Evolutionary conservation across 768 basidiomycete species (phyloP), one percentile per base, ranked within the genome.

Genomic region (Psilocybe azurescens): DNA sequence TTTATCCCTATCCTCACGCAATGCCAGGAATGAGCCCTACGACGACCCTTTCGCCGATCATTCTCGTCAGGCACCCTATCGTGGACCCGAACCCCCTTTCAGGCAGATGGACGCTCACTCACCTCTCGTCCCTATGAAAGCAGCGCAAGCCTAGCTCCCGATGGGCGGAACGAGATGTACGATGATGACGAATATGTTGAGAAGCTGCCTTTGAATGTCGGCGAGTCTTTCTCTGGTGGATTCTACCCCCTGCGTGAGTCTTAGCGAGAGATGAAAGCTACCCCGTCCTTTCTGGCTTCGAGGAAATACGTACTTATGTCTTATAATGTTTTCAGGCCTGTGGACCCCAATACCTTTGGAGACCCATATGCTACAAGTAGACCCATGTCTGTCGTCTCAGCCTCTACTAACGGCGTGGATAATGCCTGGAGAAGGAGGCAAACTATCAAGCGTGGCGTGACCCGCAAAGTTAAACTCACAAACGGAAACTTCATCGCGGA

Each of bases 391-490:
- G 74, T 79, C 14, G 76, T 82, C 49, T 88, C 87, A 0, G 78
- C 80, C 18, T 82, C 85, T 44, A 84, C 82, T 18, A 84, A 79
- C 63, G 87, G 86, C 33, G 78, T 78, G 53, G 88, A 89, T 61
- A 85, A 78, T 53, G 88, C 86, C 2, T 86, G 85, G 85, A 78
- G 84, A 64, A 87, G 91, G 61, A 89, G 94, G 58, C 94, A 97
- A 75, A 94, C 92, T 33, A 92, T 95, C 77, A 93, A 93, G 72
- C 91, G 95, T 56, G 81, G 94, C 61, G 93, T 95, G 24, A 96
- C 94, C n/a, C 90, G 93, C 69, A 93, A 91, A 72, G 91, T 99
- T 79, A 92, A 93, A 74, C 88, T 98, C 65, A 97, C 94, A 8
- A 84, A 94, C 53, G 96, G 96, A 61, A 92, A 96, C 70, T 97